A percentile compares a stretch with the other conserved stretches of the same genome.
Conservation (phyloP, 2,329 filamentous ascomycete genomes). For the Stachybotrys echinatus region DNA sequence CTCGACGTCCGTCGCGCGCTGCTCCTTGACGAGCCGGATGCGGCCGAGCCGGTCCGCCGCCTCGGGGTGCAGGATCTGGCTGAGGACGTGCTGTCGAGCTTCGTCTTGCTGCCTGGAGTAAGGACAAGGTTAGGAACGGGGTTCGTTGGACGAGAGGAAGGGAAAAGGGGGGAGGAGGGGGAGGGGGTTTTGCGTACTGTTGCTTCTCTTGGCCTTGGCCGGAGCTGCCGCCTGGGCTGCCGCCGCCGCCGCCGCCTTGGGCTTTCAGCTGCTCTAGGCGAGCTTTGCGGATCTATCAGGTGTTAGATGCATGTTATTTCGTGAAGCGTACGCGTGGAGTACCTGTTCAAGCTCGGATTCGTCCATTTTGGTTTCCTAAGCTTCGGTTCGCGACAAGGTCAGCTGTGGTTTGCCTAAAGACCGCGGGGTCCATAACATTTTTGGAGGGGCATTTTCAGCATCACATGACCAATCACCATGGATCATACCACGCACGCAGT, state of each 20-base stretch:
- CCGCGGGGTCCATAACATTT: conserved; percentile 3
- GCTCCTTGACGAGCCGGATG: conserved; percentile 92
- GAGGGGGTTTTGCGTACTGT: conserved; percentile 21
- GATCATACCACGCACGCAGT: not conserved
- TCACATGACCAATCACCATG: conserved; percentile 13
- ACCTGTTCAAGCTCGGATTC: conserved; percentile 40
- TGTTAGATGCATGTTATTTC: not conserved
- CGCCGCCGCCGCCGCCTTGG: conserved; percentile 48
- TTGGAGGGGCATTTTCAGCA: conserved; percentile 17
- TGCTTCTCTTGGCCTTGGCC: conserved; percentile 56
- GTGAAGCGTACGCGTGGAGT: not conserved
- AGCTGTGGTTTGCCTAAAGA: conserved; percentile 4
- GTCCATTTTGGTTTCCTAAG: conserved; percentile 27
- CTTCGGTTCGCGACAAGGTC: conserved; percentile 4
- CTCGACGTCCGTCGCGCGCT: conserved; percentile 84
- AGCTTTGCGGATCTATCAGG: conserved; percentile 74
- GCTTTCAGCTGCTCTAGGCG: conserved; percentile 91
- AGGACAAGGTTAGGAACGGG: not conserved
- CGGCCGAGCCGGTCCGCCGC: conserved; percentile 89
- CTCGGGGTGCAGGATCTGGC: conserved; percentile 90
- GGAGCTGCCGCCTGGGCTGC: conserved; percentile 17
- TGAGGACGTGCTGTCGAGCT: conserved; percentile 70
- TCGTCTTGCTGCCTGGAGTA: conserved; percentile 51
- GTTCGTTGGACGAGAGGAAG: not conserved
- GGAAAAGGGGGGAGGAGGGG: no score